phyloP scores from a whole-genome alignment of 352 stramenopile species.

The Globisporangium middletonii region DNA sequence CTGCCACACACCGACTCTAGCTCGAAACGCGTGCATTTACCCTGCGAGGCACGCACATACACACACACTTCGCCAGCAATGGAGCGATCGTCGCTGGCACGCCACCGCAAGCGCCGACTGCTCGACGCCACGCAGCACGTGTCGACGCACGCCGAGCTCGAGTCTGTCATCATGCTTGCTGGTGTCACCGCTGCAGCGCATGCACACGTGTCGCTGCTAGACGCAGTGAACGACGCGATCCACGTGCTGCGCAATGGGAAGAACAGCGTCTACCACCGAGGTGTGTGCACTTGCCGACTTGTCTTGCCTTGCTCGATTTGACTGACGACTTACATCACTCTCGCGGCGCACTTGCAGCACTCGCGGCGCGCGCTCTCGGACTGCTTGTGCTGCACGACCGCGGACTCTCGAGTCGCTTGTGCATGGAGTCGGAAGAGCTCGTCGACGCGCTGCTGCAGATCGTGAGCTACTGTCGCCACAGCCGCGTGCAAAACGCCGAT shows the following conservation, averaged over 20 bases:
- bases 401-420: constrained; percentile 29
- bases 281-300: constrained; percentile 5
- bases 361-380: constrained; percentile 59
- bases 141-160: constrained; percentile 28
- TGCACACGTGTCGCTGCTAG: background rate
- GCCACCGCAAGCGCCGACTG: constrained; percentile 36
- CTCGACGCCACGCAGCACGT: constrained; percentile 28
- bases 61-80: background rate
- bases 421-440: constrained; percentile 57
- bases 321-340: background rate
- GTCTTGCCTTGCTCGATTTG: constrained; percentile 1
- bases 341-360: constrained; percentile 17
- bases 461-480: constrained; percentile 49
- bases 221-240: constrained; percentile 25
- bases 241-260: constrained; percentile 51
- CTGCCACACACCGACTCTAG: too few relatives aligned
- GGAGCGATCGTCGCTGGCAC: constrained; percentile 38
- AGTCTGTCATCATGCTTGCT: constrained; percentile 24
- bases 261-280: constrained; percentile 63
- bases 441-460: constrained; percentile 74
- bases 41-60: too few relatives aligned
- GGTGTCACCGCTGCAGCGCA: constrained; percentile 11
- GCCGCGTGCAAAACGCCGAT: constrained; percentile 40
- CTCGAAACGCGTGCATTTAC: too few relatives aligned
- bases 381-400: constrained; percentile 47